Percentiles rank a stretch among this genome's conserved stretches.
Evolutionary conservation across 805 yeast genomes (phyloP).

Genomic region (Monosporozyma solicola): DNA sequence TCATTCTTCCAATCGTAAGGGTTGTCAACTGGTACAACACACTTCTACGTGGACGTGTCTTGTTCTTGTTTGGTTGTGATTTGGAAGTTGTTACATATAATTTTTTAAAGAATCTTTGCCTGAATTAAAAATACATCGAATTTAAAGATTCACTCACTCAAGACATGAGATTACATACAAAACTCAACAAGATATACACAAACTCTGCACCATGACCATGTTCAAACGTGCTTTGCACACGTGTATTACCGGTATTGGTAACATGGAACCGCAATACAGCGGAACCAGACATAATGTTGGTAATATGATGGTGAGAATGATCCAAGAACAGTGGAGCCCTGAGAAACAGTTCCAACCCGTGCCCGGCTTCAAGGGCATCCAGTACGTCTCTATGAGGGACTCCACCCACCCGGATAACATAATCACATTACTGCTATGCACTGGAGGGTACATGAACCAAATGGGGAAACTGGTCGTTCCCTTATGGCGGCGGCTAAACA

Average conservation of each 20-base stretch:
- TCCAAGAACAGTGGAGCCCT: constrained; percentile 20
- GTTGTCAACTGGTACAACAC: not conserved
- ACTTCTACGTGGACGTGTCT: not conserved
- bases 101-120: not conserved
- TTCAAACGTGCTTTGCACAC: constrained; percentile 4
- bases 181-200: not conserved
- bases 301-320: constrained; percentile 40
- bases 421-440: not conserved
- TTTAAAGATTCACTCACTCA: not conserved
- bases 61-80: not conserved
- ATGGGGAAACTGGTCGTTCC: constrained; percentile 1
- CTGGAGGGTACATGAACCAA: constrained; percentile 4
- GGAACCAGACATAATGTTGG: constrained; percentile 77
- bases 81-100: not conserved
- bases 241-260: constrained; percentile 44
- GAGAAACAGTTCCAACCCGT: not conserved
- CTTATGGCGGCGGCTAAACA: not conserved
- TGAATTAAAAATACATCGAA: not conserved
- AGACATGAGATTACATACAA: not conserved
- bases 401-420: constrained; percentile 8
- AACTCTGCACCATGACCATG: not conserved
- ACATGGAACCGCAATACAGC: constrained; percentile 56
- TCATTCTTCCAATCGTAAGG: not conserved
- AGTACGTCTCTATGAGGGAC: constrained; percentile 3
- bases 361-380: not conserved